phyloP scores from a whole-genome alignment of 2,329 filamentous ascomycete species.

The Cytospora piceicola region DNA sequence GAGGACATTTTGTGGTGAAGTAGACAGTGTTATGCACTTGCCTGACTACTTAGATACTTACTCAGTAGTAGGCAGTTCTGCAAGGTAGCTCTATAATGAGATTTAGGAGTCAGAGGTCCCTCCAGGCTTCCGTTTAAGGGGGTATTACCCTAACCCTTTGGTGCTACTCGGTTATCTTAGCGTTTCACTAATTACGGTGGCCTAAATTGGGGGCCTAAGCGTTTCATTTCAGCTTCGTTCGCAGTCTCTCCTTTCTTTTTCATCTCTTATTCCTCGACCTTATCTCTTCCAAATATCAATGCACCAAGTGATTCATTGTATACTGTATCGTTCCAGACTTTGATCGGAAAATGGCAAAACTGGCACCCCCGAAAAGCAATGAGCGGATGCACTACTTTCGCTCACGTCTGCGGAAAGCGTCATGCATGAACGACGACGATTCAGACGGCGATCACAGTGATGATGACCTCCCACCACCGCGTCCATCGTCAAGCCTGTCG shows the following conservation, averaged over 20 bases:
- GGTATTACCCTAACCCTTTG: background rate
- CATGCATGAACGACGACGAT: constrained; percentile 17
- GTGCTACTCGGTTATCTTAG: background rate
- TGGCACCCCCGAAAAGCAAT: constrained; percentile 10
- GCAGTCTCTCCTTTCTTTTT: background rate
- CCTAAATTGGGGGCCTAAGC: constrained; percentile 17
- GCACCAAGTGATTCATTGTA: background rate
- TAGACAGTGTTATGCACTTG: too few relatives aligned
- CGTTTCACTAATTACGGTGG: constrained; percentile 1
- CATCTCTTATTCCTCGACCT: background rate
- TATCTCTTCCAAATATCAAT: background rate
- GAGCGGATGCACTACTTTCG: constrained; percentile 24
- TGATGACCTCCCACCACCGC: background rate
- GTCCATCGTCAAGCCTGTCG: background rate
- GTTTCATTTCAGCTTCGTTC: constrained; percentile 12
- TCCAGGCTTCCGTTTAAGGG: background rate
- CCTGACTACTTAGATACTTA: too few relatives aligned
- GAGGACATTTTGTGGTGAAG: background rate
- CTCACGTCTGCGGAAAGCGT: constrained; percentile 26
- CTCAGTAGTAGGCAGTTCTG: too few relatives aligned
- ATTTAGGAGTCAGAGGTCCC: too few relatives aligned
- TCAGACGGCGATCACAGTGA: background rate
- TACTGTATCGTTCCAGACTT: background rate
- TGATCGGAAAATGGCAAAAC: constrained; percentile 6
- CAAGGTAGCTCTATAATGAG: too few relatives aligned